Percentiles rank a stretch among this genome's conserved stretches.
Evolutionary conservation across 2,329 filamentous ascomycete species (phyloP).

Genomic region (Arthroderma sp.): DNA sequence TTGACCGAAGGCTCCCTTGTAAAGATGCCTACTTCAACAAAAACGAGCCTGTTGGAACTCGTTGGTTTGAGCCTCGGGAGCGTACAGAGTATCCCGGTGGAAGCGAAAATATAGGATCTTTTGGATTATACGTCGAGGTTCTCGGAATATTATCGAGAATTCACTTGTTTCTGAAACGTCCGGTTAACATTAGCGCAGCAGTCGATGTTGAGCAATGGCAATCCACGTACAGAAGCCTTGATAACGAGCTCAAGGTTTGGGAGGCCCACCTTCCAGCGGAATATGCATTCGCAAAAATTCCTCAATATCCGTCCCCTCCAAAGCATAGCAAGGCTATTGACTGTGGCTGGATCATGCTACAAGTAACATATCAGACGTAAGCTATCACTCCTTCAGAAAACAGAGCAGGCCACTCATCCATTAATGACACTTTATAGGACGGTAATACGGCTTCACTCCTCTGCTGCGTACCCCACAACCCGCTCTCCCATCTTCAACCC

Average conservation of each 20-base stretch:
- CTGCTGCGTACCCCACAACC: conserved; percentile 81
- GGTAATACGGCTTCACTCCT: conserved; percentile 80
- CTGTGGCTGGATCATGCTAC: conserved; percentile 80
- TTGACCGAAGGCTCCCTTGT: conserved; percentile 75
- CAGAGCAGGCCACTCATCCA: no score
- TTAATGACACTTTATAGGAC: conserved; percentile 35
- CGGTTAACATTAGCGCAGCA: conserved; percentile 73
- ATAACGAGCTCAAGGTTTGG: conserved; percentile 67
- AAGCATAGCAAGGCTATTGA: conserved; percentile 57
- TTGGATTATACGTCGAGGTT: conserved; percentile 83
- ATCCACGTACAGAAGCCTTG: conserved; percentile 69
- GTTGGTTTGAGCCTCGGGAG: conserved; percentile 55
- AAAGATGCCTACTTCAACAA: conserved; percentile 75
- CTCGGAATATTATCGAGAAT: conserved; percentile 76
- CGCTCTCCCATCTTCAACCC: conserved; percentile 80
- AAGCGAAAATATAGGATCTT: conserved; percentile 71
- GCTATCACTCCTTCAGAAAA: conserved; percentile 14
- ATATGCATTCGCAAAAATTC: conserved; percentile 60
- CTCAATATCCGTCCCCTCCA: conserved; percentile 55
- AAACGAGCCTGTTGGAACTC: conserved; percentile 71
- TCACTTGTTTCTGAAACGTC: conserved; percentile 76
- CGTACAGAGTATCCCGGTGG: conserved; percentile 51
- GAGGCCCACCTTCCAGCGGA: conserved; percentile 71
- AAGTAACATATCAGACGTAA: conserved; percentile 75
- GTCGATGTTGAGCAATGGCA: conserved; percentile 86